Evolutionary conservation across 1,284 basidiomycete species (phyloP).

Genomic region (Schizophyllum commune): DNA sequence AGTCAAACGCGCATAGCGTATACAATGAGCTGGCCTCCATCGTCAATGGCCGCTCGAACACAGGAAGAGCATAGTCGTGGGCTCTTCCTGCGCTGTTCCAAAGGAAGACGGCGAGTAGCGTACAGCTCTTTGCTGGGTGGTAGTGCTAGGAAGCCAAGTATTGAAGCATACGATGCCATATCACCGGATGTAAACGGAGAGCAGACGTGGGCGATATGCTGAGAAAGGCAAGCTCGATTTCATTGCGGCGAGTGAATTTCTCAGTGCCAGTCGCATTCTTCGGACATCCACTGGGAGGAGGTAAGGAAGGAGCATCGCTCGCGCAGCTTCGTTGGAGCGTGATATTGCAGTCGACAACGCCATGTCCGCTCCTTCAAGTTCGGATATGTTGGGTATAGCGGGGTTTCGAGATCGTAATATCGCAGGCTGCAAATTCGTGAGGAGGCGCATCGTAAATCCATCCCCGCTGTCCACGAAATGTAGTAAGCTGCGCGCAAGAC

Average conservation of each 20-base stretch:
- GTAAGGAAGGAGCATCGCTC: neutral
- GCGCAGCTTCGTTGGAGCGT: neutral
- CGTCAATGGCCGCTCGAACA: neutral
- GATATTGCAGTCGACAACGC: neutral
- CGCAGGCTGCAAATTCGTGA: neutral
- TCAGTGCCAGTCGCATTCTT: neutral
- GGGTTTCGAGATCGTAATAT: neutral
- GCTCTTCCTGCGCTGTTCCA: neutral
- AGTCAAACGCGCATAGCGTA: neutral
- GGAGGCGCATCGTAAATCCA: neutral
- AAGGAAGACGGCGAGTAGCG: neutral
- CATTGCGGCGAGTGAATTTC: neutral
- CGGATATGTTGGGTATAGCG: neutral
- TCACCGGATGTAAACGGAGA: neutral
- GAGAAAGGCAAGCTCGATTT: neutral
- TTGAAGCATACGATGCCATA: neutral
- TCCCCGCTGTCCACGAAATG: neutral
- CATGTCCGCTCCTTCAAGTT: neutral
- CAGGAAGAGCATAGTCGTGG: neutral
- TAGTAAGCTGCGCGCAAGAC: neutral
- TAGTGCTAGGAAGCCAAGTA: neutral
- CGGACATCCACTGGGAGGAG: neutral
- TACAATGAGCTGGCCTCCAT: neutral
- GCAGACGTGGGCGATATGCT: neutral
- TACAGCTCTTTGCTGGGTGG: neutral